Conservation (phyloP, 2,329 filamentous ascomycete species). For the Berkeleyomyces basicola region DNA sequence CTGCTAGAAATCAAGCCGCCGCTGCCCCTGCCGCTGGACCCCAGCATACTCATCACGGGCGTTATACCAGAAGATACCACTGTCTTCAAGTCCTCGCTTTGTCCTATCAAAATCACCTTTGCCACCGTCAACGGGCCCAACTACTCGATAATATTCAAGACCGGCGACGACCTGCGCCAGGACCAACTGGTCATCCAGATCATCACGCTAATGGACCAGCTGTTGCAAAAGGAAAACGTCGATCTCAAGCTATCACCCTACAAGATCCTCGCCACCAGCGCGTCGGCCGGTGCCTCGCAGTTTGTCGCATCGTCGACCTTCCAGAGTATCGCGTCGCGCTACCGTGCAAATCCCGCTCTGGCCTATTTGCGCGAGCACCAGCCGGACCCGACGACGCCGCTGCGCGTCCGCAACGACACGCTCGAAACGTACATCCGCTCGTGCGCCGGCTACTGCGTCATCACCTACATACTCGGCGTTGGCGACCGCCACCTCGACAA, state of each 20-base stretch:
- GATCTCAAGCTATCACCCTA: constrained; percentile 92
- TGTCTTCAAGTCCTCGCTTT: constrained; percentile 90
- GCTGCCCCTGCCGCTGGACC: constrained; percentile 75
- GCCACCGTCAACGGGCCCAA: constrained; percentile 59
- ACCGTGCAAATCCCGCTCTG: constrained; percentile 56
- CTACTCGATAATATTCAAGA: constrained; percentile 94
- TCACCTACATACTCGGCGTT: constrained; percentile 92
- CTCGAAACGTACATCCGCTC: constrained; percentile 93
- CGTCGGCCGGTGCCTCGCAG: constrained; percentile 77
- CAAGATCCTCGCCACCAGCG: constrained; percentile 85
- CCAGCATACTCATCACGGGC: constrained; percentile 60
- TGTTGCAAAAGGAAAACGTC: constrained; percentile 88
- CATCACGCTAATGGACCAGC: constrained; percentile 92
- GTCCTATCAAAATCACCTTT: constrained; percentile 81
- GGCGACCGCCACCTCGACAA: constrained; percentile 95
- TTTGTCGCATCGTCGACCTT: constrained; percentile 80
- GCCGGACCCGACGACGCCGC: constrained; percentile 62
- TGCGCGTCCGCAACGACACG: constrained; percentile 78
- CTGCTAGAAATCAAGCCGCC: constrained; percentile 69
- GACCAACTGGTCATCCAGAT: constrained; percentile 95
- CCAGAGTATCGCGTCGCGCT: constrained; percentile 68
- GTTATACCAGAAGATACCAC: constrained; percentile 70
- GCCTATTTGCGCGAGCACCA: constrained; percentile 81
- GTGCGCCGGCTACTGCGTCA: constrained; percentile 94
- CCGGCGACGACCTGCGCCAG: constrained; percentile 87